Evolutionary conservation across 352 stramenopile species (phyloP), one percentile per base, ranked within the genome.

Genomic region (Phytophthora macrochlamydospora): DNA sequence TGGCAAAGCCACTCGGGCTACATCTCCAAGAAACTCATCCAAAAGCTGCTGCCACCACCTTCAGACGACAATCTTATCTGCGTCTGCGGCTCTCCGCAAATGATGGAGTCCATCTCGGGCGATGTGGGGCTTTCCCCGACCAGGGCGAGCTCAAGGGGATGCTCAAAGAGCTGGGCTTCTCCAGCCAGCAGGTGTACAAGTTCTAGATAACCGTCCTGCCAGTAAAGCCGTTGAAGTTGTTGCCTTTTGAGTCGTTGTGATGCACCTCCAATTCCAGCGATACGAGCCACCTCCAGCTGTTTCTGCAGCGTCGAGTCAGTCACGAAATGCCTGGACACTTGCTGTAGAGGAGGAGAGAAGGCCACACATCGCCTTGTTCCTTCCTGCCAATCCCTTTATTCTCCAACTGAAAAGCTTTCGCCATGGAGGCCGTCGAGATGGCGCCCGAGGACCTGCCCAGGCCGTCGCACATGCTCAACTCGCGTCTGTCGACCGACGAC

Each of bases 71-170:
- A 62, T 30, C 63, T 95, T 14, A 83, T 97, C 11, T 79, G 89
- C 40, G 85, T 97, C 28, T 97, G 89, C 55, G 90, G 90, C n/a
- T 89, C 90, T 24, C 90, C 86, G 7, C 74, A 76, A 11, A 91
- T 96, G 78, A 92, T 95, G 87, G 59, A 91, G 58, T 71, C 73
- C 35, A 71, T 96, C 50, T 95, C 79, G 49, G 89, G 89, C 51
- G 77, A 91, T 75, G 93, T 94, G 76, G 75, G 18, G 18, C 18
- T 24, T 24, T 73, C 43, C 79, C 83, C 35, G 87, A 96, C 75
- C 85, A 95, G 73, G 89, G 89, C 18, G 78, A 89, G 52, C 59
- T 96, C 35, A 69, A 70, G 51, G 89, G 89, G n/a, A 28, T 92
- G 37, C 77, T 96, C 33, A 93, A 97, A 72, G 77, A 87, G 43